phyloP scores from a whole-genome alignment of 495 filamentous ascomycete species.

The Penicillium ochrochloron region DNA sequence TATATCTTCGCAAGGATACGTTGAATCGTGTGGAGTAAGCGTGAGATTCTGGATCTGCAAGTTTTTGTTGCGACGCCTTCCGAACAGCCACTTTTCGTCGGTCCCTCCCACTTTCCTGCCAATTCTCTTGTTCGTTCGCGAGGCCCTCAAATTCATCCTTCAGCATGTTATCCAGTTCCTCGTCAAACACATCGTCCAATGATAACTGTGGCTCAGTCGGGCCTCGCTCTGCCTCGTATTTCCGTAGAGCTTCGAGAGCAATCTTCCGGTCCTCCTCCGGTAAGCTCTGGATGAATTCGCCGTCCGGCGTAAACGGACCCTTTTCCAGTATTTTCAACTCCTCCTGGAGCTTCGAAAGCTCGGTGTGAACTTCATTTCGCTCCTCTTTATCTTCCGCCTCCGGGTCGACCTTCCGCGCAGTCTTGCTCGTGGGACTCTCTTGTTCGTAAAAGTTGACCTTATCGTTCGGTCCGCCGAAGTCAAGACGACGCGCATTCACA shows the following conservation, averaged over 20 bases:
- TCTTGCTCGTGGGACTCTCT: slow-evolving; percentile 39
- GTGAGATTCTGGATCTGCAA: slow-evolving; percentile 31
- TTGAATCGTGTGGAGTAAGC: slow-evolving; percentile 44
- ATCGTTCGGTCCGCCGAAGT: slow-evolving; percentile 49
- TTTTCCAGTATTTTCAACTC: slow-evolving; percentile 55
- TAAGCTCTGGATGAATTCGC: slow-evolving; percentile 46
- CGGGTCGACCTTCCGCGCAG: slow-evolving; percentile 47
- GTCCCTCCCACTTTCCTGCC: slow-evolving; percentile 32
- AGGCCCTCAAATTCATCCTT: slow-evolving; percentile 49
- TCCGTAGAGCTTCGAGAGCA: slow-evolving; percentile 47
- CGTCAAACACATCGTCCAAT: slow-evolving; percentile 48
- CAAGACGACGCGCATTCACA: slow-evolving; percentile 39
- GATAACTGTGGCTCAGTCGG: slow-evolving; percentile 28
- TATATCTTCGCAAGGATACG: slow-evolving; percentile 30
- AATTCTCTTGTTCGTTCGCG: slow-evolving; percentile 46
- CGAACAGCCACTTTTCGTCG: slow-evolving; percentile 26
- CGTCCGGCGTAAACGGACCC: slow-evolving; percentile 48
- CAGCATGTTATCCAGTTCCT: slow-evolving; percentile 50
- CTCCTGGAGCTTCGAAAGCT: slow-evolving; percentile 56
- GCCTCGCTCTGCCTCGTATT: slow-evolving; percentile 44
- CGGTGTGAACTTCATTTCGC: slow-evolving; percentile 47
- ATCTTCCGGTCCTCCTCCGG: slow-evolving; percentile 46
- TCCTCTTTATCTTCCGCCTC: slow-evolving; percentile 57
- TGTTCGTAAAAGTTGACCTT: slow-evolving; percentile 53
- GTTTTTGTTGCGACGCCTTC: slow-evolving; percentile 28